Evolutionary conservation across 345 rosid species (phyloP).

Genomic region (Eucalyptus cloeziana): DNA sequence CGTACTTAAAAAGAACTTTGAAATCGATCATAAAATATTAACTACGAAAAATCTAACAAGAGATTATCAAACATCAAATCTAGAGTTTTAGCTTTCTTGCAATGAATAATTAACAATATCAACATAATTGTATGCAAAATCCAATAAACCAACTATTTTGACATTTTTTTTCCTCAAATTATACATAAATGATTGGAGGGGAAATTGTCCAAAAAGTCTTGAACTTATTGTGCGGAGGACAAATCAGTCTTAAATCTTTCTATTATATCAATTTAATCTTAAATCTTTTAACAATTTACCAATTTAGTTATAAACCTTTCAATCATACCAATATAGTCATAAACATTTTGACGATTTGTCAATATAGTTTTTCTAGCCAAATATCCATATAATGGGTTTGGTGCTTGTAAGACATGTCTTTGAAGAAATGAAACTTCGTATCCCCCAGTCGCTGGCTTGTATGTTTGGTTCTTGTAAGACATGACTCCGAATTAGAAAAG

Average conservation of each 20-base stretch:
- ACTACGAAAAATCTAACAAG: neutral
- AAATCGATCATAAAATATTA: neutral
- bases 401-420: neutral
- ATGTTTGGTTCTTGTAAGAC: neutral
- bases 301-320: accelerated
- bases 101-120: neutral
- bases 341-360: too few species aligned
- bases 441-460: neutral
- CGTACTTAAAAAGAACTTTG: neutral
- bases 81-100: neutral
- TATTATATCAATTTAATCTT: too few species aligned
- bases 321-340: accelerated
- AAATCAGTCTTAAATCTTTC: accelerated
- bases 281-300: accelerated
- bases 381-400: neutral
- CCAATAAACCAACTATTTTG: neutral
- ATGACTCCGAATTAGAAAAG: neutral
- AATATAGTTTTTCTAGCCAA: accelerated
- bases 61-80: neutral
- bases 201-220: accelerated
- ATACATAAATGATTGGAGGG: accelerated
- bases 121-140: neutral
- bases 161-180: neutral
- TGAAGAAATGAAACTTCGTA: neutral
- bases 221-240: accelerated